Percentiles rank a stretch among this genome's conserved stretches.
Evolutionary conservation across 345 rosid species (phyloP).

Genomic region (Capsella bursapastoris): DNA sequence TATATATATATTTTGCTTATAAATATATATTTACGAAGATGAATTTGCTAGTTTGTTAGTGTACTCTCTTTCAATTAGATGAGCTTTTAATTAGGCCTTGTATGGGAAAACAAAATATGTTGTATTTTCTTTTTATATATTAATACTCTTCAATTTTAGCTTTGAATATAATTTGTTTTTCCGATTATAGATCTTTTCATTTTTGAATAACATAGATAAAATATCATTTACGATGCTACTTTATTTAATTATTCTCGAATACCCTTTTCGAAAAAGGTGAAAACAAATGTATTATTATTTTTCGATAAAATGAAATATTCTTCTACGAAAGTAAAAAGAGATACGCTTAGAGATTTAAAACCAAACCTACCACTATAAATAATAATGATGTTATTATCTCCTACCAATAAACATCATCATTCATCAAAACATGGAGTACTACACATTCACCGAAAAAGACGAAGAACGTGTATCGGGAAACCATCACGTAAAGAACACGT

Average conservation of each 20-base stretch:
- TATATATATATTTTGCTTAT: no score
- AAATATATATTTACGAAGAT: no score
- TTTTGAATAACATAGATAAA: neutral
- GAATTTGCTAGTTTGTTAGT: no score
- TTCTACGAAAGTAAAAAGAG: slow-evolving; percentile 24
- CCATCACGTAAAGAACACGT: slow-evolving; percentile 38
- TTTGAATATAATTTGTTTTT: neutral
- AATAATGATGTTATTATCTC: neutral
- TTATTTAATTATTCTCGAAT: neutral
- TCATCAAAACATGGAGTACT: slow-evolving; percentile 38
- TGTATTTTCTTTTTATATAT: neutral
- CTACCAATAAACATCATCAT: slow-evolving; percentile 12
- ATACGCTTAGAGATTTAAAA: slow-evolving; percentile 27
- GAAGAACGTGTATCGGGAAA: slow-evolving; percentile 33
- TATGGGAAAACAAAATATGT: no score
- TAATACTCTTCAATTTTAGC: neutral
- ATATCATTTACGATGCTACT: neutral
- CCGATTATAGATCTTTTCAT: neutral
- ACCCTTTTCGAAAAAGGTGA: neutral
- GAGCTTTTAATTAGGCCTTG: no score
- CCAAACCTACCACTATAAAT: slow-evolving; percentile 28
- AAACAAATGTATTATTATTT: neutral
- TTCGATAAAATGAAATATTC: slow-evolving; percentile 4
- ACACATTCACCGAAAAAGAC: slow-evolving; percentile 31
- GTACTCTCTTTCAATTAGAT: no score